Evolutionary conservation across 345 rosid species (phyloP).

Genomic region (Rhodomyrtus tomentosa): DNA sequence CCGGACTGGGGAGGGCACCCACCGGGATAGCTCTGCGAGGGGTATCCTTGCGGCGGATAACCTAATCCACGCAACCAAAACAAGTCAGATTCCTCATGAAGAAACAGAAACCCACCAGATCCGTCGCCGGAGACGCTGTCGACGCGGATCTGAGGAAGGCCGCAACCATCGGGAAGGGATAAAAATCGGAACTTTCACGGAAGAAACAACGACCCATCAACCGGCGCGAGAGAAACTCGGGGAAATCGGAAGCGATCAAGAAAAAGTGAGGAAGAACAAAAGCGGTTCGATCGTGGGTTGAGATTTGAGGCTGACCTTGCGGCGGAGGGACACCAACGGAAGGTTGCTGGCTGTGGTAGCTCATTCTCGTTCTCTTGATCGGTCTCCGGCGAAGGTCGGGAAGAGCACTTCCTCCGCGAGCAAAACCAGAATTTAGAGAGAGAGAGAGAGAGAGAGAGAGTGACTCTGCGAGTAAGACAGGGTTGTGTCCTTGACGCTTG

Average conservation of each 20-base stretch:
- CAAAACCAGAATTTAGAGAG: not conserved
- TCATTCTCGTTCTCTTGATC: conserved; percentile 24
- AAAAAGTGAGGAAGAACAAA: not conserved
- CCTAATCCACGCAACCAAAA: conserved; percentile 22
- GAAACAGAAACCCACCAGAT: not conserved
- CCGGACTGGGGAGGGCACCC: conserved; percentile 21
- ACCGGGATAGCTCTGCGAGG: conserved; percentile 39
- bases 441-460: not conserved
- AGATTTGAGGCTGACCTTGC: conserved; percentile 37
- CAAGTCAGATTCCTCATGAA: conserved; percentile 4
- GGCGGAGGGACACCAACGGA: conserved; percentile 94
- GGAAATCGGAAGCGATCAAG: not conserved
- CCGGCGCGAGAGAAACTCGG: accelerated
- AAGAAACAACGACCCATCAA: not conserved
- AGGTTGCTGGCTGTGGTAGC: conserved; percentile 75
- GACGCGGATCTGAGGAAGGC: not conserved
- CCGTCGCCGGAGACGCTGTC: not conserved
- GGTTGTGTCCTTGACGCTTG: too few relatives aligned
- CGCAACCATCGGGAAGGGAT: too few relatives aligned
- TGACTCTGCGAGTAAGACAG: too few relatives aligned
- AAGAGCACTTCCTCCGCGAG: not conserved
- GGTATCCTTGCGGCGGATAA: conserved; percentile 83
- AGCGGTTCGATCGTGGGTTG: not conserved
- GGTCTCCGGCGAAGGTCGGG: not conserved
- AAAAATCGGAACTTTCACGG: not conserved